Evolutionary conservation across 805 yeast genomes (phyloP), one percentile per base, ranked within the genome.

Genomic region (Saccharomycopsis microspora): DNA sequence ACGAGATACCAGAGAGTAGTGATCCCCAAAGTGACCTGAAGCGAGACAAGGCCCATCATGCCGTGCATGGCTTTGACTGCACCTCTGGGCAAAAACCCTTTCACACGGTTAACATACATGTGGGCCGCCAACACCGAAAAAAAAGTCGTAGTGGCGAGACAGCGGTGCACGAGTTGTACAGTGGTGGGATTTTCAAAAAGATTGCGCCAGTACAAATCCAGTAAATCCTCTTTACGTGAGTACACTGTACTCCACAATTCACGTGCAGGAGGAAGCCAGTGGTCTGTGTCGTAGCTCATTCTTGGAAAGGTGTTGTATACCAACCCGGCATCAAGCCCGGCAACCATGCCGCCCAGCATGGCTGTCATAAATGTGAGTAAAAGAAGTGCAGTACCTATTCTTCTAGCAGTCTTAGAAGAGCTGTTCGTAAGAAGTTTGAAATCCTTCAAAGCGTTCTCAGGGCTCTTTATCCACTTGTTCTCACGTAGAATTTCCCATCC

Each of bases 291-390:
- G 41, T 62, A 65, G 39, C 97, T 97, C 98, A 93, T 93, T 58
- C 82, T 85, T 33, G 99, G 98, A 75, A 88, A 93, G 3, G 94
- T 82, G 64, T 93, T 93, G 66, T 93, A 93, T 55, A 93, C 88
- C 64, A 89, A 70, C 44, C 98, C 98, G 3, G 99, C 98, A 65
- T 93, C 98, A 47, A 93, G 71, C 5, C 98, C 98, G 10, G 99
- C 98, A 41, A 93, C 99, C 72, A 93, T 78, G 10, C 96, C 97
- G 52, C 98, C 99, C 7, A 95, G 78, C 94, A 93, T 84, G 11
- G 97, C 96, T 19, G 99, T 93, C 39, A 82, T 50, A 57, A 88
- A 90, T 1, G 90, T 82, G 46, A 90, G 66, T 2, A 70, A 79
- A 32, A 86, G 67, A 39, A 93, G 65, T 0, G 72, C 82, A 6